Percentiles rank a stretch among this genome's conserved stretches.
These are phyloP conservation scores for Grammothele lineata DNA, from an alignment of 768 basidiomycete genomes.

Conservation along the genomic window DNA sequence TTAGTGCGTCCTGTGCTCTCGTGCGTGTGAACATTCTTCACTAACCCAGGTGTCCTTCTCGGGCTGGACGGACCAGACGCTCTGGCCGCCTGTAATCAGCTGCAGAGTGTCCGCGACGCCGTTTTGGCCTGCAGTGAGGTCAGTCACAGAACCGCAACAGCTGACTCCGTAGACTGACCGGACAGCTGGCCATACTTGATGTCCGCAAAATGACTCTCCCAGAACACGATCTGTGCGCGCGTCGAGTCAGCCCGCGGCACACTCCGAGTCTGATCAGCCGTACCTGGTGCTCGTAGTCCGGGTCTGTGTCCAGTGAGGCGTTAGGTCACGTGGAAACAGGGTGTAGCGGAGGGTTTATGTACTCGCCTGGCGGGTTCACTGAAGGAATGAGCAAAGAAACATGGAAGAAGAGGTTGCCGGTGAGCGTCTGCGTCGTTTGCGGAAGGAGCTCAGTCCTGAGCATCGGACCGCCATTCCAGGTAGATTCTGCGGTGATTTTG, in stretches of 20 bases:
- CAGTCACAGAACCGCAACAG: too few relatives aligned
- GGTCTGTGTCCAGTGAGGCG: too few relatives aligned
- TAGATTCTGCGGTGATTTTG: slow-evolving; percentile 22
- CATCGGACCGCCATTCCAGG: slow-evolving; percentile 30
- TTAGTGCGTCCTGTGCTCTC: neutral
- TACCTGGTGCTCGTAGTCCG: slow-evolving; percentile 20
- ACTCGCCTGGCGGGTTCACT: slow-evolving; percentile 17
- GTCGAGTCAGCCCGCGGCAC: too few relatives aligned
- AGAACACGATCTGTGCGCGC: slow-evolving; percentile 19
- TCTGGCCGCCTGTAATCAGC: slow-evolving; percentile 21
- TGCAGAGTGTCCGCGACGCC: slow-evolving; percentile 20
- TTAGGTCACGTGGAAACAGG: too few relatives aligned
- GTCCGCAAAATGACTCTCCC: slow-evolving; percentile 21
- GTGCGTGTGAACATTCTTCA: neutral
- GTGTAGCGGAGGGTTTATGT: too few relatives aligned
- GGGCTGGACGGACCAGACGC: slow-evolving; percentile 20
- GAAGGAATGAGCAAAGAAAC: slow-evolving; percentile 21
- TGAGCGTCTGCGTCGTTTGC: slow-evolving; percentile 27
- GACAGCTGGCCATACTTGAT: slow-evolving; percentile 19
- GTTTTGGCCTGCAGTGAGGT: slow-evolving; percentile 17
- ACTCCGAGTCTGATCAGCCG: too few relatives aligned
- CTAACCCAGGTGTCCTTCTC: slow-evolving; percentile 21
- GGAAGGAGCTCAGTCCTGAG: slow-evolving; percentile 30
- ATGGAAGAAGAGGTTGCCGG: slow-evolving; percentile 20
- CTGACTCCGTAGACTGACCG: too few relatives aligned